Evolutionary conservation across 2,329 filamentous ascomycete species (phyloP).

Genomic region (Botrytis aclada): DNA sequence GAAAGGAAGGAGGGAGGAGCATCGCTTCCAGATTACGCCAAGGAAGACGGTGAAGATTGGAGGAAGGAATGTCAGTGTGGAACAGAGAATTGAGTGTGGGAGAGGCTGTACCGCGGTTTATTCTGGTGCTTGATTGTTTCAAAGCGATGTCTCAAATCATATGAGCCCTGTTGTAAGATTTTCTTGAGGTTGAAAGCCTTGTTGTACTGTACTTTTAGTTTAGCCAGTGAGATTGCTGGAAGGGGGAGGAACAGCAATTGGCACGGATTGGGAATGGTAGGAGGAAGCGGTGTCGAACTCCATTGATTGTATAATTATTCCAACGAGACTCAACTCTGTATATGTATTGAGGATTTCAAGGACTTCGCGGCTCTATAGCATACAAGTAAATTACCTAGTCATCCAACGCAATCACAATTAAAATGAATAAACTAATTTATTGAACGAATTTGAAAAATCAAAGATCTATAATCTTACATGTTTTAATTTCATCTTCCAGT

Average conservation of each 20-base stretch:
- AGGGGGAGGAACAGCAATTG: background rate
- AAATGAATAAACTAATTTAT: background rate
- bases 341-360: background rate
- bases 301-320: background rate
- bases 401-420: constrained; percentile 4
- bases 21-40: constrained; percentile 80
- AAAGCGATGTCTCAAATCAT: background rate
- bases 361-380: background rate
- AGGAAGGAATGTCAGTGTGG: constrained; percentile 69
- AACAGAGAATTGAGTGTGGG: constrained; percentile 88
- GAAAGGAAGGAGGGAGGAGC: constrained; percentile 61
- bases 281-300: background rate
- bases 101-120: constrained; percentile 80
- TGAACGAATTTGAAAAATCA: constrained; percentile 8
- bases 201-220: constrained; percentile 9
- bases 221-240: background rate
- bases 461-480: constrained; percentile 22
- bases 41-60: constrained; percentile 65
- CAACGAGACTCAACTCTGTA: constrained; percentile 3
- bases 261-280: background rate
- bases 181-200: background rate
- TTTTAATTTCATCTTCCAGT: constrained; percentile 2
- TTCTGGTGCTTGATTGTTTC: constrained; percentile 47
- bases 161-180: background rate
- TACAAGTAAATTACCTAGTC: background rate